Evolutionary conservation across 768 basidiomycete genomes (phyloP).

Genomic region (Mycena pura): DNA sequence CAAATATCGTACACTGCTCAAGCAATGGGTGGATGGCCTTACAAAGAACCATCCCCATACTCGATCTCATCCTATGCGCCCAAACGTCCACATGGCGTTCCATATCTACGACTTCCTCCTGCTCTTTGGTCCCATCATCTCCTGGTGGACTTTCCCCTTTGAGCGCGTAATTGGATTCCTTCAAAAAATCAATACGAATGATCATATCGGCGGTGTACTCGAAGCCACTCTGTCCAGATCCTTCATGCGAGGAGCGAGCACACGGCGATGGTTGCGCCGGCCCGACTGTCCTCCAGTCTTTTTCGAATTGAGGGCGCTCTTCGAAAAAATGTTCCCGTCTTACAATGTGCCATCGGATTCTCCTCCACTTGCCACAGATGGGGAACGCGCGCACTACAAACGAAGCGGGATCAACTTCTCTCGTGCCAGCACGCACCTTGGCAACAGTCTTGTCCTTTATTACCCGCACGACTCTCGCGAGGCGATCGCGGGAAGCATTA

Average conservation of each 20-base stretch:
- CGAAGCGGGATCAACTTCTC: too few relatives aligned
- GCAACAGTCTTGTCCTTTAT: constrained; percentile 1
- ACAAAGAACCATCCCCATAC: constrained; percentile 32
- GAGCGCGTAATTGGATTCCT: constrained; percentile 36
- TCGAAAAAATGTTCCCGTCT: too few relatives aligned
- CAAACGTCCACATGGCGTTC: constrained; percentile 39
- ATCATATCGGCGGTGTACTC: neutral
- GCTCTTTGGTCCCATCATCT: constrained; percentile 39
- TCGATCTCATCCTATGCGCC: neutral
- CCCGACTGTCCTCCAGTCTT: too few relatives aligned
- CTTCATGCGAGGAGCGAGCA: too few relatives aligned
- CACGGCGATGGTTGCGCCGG: too few relatives aligned
- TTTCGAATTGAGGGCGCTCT: too few relatives aligned
- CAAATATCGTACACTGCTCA: constrained; percentile 24
- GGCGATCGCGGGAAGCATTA: neutral
- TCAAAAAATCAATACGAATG: neutral
- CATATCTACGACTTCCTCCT: constrained; percentile 41
- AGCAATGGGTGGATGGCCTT: constrained; percentile 33
- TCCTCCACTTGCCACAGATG: too few relatives aligned
- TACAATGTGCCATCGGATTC: too few relatives aligned
- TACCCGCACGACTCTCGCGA: neutral
- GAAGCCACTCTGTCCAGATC: too few relatives aligned
- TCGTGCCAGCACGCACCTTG: too few relatives aligned
- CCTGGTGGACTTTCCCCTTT: constrained; percentile 48
- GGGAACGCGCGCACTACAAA: too few relatives aligned